phyloP scores from a whole-genome alignment of 176 grass and related monocot genomes.

The Oryza brachyantha region DNA sequence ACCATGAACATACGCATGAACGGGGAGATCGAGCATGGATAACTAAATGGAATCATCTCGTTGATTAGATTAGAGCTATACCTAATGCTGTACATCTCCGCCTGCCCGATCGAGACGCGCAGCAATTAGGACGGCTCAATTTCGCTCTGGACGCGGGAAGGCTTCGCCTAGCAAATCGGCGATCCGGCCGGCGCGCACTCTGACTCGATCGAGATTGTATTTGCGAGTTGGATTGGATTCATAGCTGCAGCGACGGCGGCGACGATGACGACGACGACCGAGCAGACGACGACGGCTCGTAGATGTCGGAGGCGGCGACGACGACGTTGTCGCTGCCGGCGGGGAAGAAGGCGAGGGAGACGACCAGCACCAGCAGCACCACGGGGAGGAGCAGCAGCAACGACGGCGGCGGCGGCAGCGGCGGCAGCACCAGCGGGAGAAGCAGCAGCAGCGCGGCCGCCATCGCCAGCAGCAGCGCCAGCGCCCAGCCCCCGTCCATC shows the following conservation, averaged over 20 bases:
- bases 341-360: conserved; percentile 49
- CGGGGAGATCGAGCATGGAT: background rate
- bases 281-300: background rate
- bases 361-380: conserved; percentile 47
- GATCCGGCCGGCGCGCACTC: background rate
- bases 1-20: too few species aligned
- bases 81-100: background rate
- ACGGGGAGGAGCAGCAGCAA: conserved; percentile 54
- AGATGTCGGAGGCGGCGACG: background rate
- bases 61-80: background rate
- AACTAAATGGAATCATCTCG: background rate
- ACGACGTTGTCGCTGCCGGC: background rate
- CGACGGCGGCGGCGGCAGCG: conserved; percentile 49
- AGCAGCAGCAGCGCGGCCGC: conserved; percentile 43
- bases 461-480: conserved; percentile 18
- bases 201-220: background rate
- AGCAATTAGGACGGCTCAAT: too few species aligned
- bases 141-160: background rate
- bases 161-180: background rate
- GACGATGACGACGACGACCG: background rate
- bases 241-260: background rate
- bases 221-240: background rate
- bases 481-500: conserved; percentile 16
- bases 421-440: conserved; percentile 59
- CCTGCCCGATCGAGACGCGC: background rate